phyloP scores from a whole-genome alignment of 352 stramenopile species.

The Nothophytophthora sp. region DNA sequence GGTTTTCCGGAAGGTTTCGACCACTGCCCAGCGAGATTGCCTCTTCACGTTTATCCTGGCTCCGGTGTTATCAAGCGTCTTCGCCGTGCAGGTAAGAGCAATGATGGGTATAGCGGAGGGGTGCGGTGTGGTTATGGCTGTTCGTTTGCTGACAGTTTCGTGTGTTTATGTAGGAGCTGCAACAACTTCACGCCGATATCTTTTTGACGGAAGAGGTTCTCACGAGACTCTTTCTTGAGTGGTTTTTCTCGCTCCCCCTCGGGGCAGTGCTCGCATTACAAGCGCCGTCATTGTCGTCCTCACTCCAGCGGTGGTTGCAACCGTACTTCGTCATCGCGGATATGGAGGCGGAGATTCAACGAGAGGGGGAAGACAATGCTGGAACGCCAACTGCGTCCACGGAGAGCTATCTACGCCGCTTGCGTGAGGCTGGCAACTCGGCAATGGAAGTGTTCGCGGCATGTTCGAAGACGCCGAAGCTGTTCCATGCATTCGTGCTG shows the following conservation, averaged over 20 bases:
- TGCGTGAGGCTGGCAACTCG: slow-evolving; percentile 37
- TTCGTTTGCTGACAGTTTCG: slow-evolving; percentile 8
- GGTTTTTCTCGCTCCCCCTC: slow-evolving; percentile 80
- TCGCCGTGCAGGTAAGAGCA: slow-evolving; percentile 69
- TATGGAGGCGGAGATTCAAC: slow-evolving; percentile 31
- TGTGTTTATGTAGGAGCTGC: slow-evolving; percentile 48
- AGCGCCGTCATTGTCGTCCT: slow-evolving; percentile 64
- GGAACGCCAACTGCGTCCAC: slow-evolving; percentile 23
- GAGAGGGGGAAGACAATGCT: slow-evolving; percentile 29
- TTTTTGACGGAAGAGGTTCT: slow-evolving; percentile 56
- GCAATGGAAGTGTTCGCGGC: slow-evolving; percentile 55
- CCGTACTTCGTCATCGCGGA: slow-evolving; percentile 52
- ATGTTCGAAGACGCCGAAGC: slow-evolving; percentile 58
- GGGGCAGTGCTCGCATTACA: slow-evolving; percentile 58
- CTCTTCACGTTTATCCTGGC: slow-evolving; percentile 70
- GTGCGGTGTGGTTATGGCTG: neutral
- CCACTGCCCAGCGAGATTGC: slow-evolving; percentile 27
- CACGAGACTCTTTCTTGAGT: slow-evolving; percentile 73
- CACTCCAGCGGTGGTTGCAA: slow-evolving; percentile 77
- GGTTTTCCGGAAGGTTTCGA: slow-evolving; percentile 51
- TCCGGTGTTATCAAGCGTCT: slow-evolving; percentile 78
- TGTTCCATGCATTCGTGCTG: slow-evolving; percentile 78
- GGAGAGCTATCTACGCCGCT: slow-evolving; percentile 28
- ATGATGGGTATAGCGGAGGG: neutral
- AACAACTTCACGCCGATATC: slow-evolving; percentile 57